These are phyloP conservation scores for Chlorencoelia australis DNA, from an alignment of 2,329 filamentous ascomycete species.

Conservation along the genomic window DNA sequence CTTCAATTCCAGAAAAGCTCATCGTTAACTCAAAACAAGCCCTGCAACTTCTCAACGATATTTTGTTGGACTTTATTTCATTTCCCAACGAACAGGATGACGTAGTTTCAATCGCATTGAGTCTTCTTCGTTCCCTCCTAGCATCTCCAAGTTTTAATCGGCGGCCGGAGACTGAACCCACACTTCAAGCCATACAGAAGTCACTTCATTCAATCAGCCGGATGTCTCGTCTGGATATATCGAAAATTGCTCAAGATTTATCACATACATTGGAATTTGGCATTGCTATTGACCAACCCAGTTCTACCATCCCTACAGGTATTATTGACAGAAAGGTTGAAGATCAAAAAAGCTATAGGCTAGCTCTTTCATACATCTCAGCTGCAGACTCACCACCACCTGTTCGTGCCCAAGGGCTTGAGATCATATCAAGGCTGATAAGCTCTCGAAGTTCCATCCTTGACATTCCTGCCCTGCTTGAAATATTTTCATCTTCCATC, in stretches of 20 bases:
- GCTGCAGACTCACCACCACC: constrained; percentile 52
- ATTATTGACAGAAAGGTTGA: constrained; percentile 39
- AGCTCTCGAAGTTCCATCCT: constrained; percentile 44
- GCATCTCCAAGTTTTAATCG: constrained; percentile 46
- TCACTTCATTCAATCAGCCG: constrained; percentile 36
- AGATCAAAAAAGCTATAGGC: constrained; percentile 49
- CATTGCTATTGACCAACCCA: constrained; percentile 38
- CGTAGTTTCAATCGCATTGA: constrained; percentile 43
- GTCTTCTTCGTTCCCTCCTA: constrained; percentile 50
- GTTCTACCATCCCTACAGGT: constrained; percentile 12
- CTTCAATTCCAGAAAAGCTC: constrained; percentile 51
- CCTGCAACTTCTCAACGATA: constrained; percentile 50
- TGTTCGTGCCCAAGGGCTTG: constrained; percentile 55
- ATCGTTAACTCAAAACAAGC: constrained; percentile 54
- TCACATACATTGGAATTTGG: constrained; percentile 45
- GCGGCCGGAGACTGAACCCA: constrained; percentile 30
- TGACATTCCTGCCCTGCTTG: constrained; percentile 55
- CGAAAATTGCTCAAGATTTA: constrained; percentile 46
- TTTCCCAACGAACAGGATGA: constrained; percentile 35
- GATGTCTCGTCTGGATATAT: constrained; percentile 32
- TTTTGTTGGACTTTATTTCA: constrained; percentile 33
- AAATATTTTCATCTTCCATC: constrained; percentile 54
- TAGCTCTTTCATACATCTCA: constrained; percentile 56
- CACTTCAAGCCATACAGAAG: constrained; percentile 37
- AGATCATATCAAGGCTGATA: constrained; percentile 49